Evolutionary conservation across 768 basidiomycete genomes (phyloP), one percentile per base, ranked within the genome.

Genomic region (Trametes coccinea): DNA sequence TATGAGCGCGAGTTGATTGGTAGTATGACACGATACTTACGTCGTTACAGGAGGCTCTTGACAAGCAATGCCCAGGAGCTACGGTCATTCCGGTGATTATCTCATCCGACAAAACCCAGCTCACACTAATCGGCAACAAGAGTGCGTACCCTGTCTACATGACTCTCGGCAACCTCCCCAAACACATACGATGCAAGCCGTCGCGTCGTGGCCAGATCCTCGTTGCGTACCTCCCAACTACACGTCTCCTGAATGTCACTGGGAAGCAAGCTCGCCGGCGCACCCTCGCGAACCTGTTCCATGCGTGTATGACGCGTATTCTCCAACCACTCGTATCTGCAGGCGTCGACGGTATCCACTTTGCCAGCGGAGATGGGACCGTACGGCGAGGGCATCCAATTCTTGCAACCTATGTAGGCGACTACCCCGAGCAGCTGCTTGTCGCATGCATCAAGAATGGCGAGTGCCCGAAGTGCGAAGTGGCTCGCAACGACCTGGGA

Each of bases 141-240:
- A 43, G 57, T 0, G 70, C 67, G 13, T 72, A 71, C 34, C 67
- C 67, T 0, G 64, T 72, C 0, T 72, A 72, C 58, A 29, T 71
- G 27, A 72, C 71, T 0, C 67, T 72, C 22, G 70, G 71, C 14
- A 72, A 72, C 56, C 37, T 72, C 16, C 67, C 67, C 9, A 69
- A 67, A 37, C 65, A 69, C 27, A 64, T 71, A 16, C 66, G 68
- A 2, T 49, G 67, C 16, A 70, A 69, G 40, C 70, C 68, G 16
- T 69, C 67, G 5, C 66, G 48, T 4, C 66, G 52, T 0, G 69
- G 67, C 2, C 66, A 69, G 10, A 67, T 72, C 33, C 62, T 74
- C 1, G 60, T 74, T 31, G 72, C 65, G 0, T 71, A 72, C 45
- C 61, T 74, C 2, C 70, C 72, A 3, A 60, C 66, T 0, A 44